Evolutionary conservation across 495 filamentous ascomycete genomes (phyloP), one percentile per base, ranked within the genome.

Genomic region (Annulohypoxylon moriforme): DNA sequence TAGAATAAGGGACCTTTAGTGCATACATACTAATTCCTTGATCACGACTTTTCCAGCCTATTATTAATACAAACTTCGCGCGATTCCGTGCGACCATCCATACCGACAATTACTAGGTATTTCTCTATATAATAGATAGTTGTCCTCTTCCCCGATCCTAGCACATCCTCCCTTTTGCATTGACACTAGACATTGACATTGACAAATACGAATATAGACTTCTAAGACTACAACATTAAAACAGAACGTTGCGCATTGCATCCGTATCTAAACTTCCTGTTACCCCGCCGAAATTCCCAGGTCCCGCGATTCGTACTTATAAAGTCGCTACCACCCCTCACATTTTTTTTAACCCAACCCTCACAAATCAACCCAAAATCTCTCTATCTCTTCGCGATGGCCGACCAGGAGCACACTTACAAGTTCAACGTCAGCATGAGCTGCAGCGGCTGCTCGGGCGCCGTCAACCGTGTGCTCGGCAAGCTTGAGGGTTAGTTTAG

Each of bases 381-480:
- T 29, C 27, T 29, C 27, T 29, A 2, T n/a, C 16, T 4, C 34
- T 67, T 71, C 66, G 76, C 76, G 76, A 87, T 86, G 83, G 69
- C 83, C 53, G 83, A 83, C 68, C 67, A 63, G 25, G 72, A 81
- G 47, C 85, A 87, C 77, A 84, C 76, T n/a, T 90, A 89, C 84
- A 81, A 86, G 62, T 94, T 94, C 84, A 85, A 84, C 73, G 85
- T 93, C 75, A 83, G 77, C 79, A 90, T 90, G 85, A 81, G 80
- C 78, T 89, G 88, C 79, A 84, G 88, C 76, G 89, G 90, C 74
- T 90, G 87, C 83, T 90, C 89, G 0, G 83, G 85, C 63, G 85
- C 87, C 13, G 81, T 99, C 6, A 92, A 96, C 75, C 85, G 93
- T n/a, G 93, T 97, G n/a, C 86, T 99, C n/a, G 94, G 92, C 80